phyloP scores from a whole-genome alignment of 495 filamentous ascomycete genomes.

The Xylaria bambusicola region DNA sequence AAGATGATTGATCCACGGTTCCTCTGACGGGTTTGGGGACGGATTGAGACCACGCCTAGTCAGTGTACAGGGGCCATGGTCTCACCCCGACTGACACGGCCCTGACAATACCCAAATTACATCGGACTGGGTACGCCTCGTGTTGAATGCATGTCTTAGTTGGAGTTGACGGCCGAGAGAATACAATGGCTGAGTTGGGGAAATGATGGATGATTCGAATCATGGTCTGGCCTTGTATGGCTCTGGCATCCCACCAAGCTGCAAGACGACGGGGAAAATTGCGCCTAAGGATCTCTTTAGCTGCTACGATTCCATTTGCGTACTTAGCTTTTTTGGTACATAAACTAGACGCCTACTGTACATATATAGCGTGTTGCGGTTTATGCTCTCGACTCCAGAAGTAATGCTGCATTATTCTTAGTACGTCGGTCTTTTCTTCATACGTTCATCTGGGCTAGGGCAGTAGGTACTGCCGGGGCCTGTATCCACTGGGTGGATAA shows the following conservation, averaged over 20 bases:
- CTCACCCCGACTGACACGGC: neutral
- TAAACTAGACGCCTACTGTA: no score
- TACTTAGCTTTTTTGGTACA: no score
- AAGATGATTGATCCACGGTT: neutral
- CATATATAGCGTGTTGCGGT: no score
- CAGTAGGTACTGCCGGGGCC: no score
- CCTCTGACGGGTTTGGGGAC: neutral
- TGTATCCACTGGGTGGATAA: conserved; percentile 14
- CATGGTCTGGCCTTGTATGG: neutral
- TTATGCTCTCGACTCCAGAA: neutral
- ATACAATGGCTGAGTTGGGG: neutral
- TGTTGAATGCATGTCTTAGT: conserved; percentile 8
- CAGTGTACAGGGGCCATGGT: no score
- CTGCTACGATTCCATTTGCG: no score
- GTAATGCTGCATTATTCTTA: neutral
- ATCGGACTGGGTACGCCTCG: neutral
- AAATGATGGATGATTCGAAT: conserved; percentile 2
- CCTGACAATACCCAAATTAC: conserved; percentile 1
- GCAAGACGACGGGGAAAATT: neutral
- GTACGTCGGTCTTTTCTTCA: neutral
- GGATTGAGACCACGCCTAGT: neutral
- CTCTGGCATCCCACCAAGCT: neutral
- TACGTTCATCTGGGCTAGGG: conserved; percentile 3
- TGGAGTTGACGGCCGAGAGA: neutral
- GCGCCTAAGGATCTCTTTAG: no score